Conservation (phyloP, 202 grass and related monocot species). For the Carex arenaria region DNA sequence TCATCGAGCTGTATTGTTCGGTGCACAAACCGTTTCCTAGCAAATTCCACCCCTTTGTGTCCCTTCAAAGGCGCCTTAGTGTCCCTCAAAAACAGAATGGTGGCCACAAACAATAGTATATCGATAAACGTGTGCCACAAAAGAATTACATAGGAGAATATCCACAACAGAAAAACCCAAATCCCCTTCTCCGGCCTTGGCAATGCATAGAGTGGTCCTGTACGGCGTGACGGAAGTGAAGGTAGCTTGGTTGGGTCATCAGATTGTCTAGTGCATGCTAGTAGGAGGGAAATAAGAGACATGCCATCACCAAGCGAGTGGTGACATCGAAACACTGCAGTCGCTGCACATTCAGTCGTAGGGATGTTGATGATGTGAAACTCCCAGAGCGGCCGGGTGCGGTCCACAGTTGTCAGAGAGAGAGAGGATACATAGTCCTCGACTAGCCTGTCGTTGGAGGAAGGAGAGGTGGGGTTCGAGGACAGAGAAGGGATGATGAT, state of each 20-base stretch:
- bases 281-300: constrained; percentile 81
- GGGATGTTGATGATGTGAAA: constrained; percentile 80
- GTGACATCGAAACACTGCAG: constrained; percentile 53
- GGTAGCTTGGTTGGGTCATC: constrained; percentile 49
- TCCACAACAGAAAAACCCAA: constrained; percentile 18
- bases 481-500: constrained; percentile 45
- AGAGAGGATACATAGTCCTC: constrained; percentile 79
- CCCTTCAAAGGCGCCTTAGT: constrained; percentile 47
- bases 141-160: constrained; percentile 36
- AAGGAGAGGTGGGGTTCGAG: constrained; percentile 27
- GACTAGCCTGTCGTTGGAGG: constrained; percentile 34
- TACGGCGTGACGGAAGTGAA: constrained; percentile 13
- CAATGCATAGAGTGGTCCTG: constrained; percentile 12
- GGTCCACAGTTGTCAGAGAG: constrained; percentile 47
- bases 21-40: constrained; percentile 65
- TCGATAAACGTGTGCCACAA: constrained; percentile 66
- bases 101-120: constrained; percentile 40
- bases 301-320: constrained; percentile 92
- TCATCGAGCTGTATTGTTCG: constrained; percentile 70
- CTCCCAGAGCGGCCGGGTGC: constrained; percentile 73
- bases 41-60: constrained; percentile 49
- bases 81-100: constrained; percentile 53
- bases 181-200: constrained; percentile 9
- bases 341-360: constrained; percentile 42
- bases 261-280: constrained; percentile 68